Percentiles rank a stretch among this genome's conserved stretches.
These are phyloP conservation scores for Pleodorina starrii DNA, from an alignment of 139 green algal species.

Conservation along the genomic window DNA sequence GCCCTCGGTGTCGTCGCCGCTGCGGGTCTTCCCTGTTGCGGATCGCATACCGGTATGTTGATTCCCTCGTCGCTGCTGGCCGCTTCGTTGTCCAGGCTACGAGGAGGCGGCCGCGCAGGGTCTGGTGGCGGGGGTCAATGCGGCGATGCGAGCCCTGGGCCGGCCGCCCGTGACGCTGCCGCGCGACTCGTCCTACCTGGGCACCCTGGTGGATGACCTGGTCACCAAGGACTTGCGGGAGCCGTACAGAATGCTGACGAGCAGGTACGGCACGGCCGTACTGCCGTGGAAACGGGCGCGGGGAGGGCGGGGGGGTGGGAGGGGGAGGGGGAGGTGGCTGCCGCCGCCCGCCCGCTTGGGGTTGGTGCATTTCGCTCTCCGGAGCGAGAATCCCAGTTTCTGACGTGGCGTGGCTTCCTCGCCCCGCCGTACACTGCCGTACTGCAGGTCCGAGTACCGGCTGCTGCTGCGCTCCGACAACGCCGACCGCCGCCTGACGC, in stretches of 20 bases:
- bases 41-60: too few species aligned
- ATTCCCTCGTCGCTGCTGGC: too few species aligned
- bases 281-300: neutral
- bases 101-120: conserved; percentile 96
- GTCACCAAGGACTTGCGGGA: conserved; percentile 97
- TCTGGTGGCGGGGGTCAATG: conserved; percentile 94
- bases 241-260: conserved; percentile 98
- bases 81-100: too few species aligned
- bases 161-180: conserved; percentile 71
- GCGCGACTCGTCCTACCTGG: conserved; percentile 90
- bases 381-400: too few species aligned
- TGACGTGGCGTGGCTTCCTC: too few species aligned
- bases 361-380: too few species aligned
- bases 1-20: too few species aligned
- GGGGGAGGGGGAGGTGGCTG: too few species aligned
- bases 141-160: conserved; percentile 75
- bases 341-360: too few species aligned
- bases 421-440: too few species aligned
- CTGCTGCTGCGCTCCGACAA: conserved; percentile 96
- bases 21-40: too few species aligned
- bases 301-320: too few species aligned
- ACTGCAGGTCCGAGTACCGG: conserved; percentile 94
- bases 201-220: conserved; percentile 97
- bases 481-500: conserved; percentile 93
- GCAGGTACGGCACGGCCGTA: conserved; percentile 47